phyloP scores from a whole-genome alignment of 371 early-diverging fungal species.

The Mortierella sp. region DNA sequence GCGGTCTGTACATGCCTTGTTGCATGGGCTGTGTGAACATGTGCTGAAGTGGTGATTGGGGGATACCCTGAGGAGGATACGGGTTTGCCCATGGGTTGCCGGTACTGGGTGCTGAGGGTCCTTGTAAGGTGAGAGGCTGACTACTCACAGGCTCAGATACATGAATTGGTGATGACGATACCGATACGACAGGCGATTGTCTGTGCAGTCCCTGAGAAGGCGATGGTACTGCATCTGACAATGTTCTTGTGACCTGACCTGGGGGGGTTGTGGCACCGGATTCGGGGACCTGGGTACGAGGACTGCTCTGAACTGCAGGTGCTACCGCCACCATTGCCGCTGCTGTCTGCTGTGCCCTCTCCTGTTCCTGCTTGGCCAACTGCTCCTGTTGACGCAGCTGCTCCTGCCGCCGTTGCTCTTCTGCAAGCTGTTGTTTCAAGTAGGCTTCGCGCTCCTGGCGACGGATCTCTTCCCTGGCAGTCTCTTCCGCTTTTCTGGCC shows the following conservation, averaged over 20 bases:
- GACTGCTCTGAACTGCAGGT: background rate
- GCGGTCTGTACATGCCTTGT: conserved; percentile 30
- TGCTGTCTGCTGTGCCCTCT: conserved; percentile 2
- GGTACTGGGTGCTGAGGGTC: conserved; percentile 7
- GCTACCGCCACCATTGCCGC: conserved; percentile 1
- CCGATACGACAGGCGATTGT: conserved; percentile 19
- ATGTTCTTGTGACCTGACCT: background rate
- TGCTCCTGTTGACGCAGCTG: conserved; percentile 54
- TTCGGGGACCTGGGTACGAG: background rate
- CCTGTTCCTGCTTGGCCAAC: conserved; percentile 25
- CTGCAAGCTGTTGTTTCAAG: conserved; percentile 50
- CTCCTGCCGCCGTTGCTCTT: conserved; percentile 54
- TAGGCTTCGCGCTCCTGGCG: conserved; percentile 52
- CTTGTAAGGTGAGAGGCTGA: conserved; percentile 15
- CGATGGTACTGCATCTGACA: background rate
- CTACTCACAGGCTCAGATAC: conserved; percentile 1
- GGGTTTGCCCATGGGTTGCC: conserved; percentile 28
- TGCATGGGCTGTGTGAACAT: conserved; percentile 33
- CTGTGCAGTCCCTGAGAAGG: conserved; percentile 5
- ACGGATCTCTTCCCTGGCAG: conserved; percentile 55
- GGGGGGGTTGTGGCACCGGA: background rate
- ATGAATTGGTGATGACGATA: conserved; percentile 13
- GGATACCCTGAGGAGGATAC: conserved; percentile 32
- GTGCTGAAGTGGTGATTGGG: conserved; percentile 27
- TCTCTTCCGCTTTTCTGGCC: conserved; percentile 31